Base-by-base conservation (phyloP, 2,329 filamentous ascomycete genomes). In the Mycogone perniciosa region DNA sequence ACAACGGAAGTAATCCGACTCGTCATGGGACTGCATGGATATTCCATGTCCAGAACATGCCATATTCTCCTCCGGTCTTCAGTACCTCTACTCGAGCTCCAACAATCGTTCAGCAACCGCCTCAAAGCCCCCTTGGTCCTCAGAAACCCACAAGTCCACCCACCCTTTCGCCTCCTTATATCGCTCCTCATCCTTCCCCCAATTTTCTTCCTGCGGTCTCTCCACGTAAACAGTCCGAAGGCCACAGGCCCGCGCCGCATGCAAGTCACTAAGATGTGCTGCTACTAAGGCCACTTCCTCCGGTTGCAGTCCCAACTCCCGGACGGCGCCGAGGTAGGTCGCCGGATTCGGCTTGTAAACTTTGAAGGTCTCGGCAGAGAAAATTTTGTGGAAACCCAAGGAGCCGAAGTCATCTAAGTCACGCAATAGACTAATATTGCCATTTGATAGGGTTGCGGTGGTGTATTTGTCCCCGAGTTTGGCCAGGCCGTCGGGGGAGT, bases 161-260 rank as follows among this genome's bases (percentile, higher is more conserved):
- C 67, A 70, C 7, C 57, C 56, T 54, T 75, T 79, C 20, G 76
- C 74, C 47, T 76, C 73, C 38, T 71, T 70, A 56, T 78, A 75
- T 35, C 73, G 70, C 29, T 78, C 70, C 27, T 78, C 67, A 5
- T 80, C 77, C 13, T 58, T 48, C 7, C 60, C 59, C 79, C 80
- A 85, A 6, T 71, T 73, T 67, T 91, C 88, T 67, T 95, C 88
- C 40, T 65, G 58, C 3, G 68, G 64, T 52, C 88, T 73, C 69
- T 88, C 86, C 3, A 93, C 80, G 63, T 90, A 93, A 2, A 93
- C 74, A 0, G 86, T 88, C 59, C 77, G 74, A 54, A 90, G 69
- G 0, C 88, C 88, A 53, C 73, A 76, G 2, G 60, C 63, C 59
- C 81, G 81, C 4, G 88, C 88, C 0, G 77, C 85, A 54, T 79